phyloP scores from a whole-genome alignment of 106 monocot genomes.

The Dioscorea alata region DNA sequence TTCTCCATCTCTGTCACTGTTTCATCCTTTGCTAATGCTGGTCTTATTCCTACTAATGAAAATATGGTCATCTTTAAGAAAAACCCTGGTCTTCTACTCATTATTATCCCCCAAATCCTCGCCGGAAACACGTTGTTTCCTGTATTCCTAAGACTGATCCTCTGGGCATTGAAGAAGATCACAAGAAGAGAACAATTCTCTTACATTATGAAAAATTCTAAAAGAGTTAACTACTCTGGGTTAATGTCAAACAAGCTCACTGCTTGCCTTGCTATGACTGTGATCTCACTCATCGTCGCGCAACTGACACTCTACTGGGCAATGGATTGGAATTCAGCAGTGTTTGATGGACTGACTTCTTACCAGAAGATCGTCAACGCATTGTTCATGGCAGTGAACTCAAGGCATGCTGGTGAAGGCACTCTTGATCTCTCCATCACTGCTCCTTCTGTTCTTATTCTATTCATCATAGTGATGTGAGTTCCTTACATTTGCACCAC shows the following conservation, averaged over 20 bases:
- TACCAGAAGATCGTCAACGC: conserved; percentile 26
- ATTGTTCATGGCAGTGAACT: conserved; percentile 33
- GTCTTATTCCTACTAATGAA: conserved; percentile 51
- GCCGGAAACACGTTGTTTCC: conserved; percentile 47
- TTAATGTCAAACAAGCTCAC: neutral
- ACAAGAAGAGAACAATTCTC: conserved; percentile 13
- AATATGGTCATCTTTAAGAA: conserved; percentile 48
- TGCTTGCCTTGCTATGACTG: neutral
- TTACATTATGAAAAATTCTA: conserved; percentile 7
- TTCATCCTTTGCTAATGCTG: conserved; percentile 7
- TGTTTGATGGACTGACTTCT: conserved; percentile 24
- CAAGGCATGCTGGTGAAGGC: conserved; percentile 29
- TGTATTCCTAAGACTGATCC: conserved; percentile 3
- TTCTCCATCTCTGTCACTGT: conserved; percentile 31
- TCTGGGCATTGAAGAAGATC: conserved; percentile 19
- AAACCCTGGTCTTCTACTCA: conserved; percentile 27
- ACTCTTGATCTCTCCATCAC: conserved; percentile 18
- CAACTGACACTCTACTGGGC: neutral
- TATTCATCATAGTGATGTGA: conserved; percentile 22
- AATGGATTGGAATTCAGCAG: conserved; percentile 22
- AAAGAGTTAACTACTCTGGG: conserved; percentile 2
- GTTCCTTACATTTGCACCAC: neutral
- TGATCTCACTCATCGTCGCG: neutral
- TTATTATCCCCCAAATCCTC: conserved; percentile 25
- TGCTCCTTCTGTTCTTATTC: conserved; percentile 5